phyloP scores from a whole-genome alignment of 148 eudicot genomes.

The Selenicereus undatus region DNA sequence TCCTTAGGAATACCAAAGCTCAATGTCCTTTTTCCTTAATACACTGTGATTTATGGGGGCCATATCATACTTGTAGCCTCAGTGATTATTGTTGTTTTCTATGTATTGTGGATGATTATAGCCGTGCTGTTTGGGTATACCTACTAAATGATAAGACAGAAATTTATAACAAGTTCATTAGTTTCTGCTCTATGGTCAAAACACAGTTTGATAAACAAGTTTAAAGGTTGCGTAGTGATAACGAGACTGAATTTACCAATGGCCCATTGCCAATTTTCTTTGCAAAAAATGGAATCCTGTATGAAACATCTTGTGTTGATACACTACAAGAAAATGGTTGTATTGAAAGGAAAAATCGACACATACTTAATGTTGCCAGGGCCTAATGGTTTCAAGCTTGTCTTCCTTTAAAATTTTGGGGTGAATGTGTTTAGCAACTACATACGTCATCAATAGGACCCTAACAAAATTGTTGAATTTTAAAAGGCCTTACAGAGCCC shows the following conservation, averaged over 20 bases:
- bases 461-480: not conserved
- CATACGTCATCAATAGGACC: not conserved
- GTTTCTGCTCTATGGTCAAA: not conserved
- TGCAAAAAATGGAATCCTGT: not conserved
- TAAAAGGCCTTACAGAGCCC: not conserved
- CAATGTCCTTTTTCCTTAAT: not conserved
- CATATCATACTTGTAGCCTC: not conserved
- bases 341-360: not conserved
- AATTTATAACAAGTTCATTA: not conserved
- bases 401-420: too few relatives aligned
- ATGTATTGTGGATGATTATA: too few relatives aligned
- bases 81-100: not conserved
- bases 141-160: not conserved
- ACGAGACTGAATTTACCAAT: not conserved
- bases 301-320: not conserved
- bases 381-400: not conserved
- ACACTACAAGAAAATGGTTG: not conserved
- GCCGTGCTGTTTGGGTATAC: not conserved
- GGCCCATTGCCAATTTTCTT: not conserved
- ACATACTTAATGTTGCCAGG: not conserved
- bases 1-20: not conserved
- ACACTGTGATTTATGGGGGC: not conserved
- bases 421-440: too few relatives aligned
- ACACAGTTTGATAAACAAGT: not conserved
- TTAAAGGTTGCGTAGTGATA: not conserved